Evolutionary conservation across 2,329 filamentous ascomycete species (phyloP), one percentile per base, ranked within the genome.

Genomic region (Aquanectria penicillioides): DNA sequence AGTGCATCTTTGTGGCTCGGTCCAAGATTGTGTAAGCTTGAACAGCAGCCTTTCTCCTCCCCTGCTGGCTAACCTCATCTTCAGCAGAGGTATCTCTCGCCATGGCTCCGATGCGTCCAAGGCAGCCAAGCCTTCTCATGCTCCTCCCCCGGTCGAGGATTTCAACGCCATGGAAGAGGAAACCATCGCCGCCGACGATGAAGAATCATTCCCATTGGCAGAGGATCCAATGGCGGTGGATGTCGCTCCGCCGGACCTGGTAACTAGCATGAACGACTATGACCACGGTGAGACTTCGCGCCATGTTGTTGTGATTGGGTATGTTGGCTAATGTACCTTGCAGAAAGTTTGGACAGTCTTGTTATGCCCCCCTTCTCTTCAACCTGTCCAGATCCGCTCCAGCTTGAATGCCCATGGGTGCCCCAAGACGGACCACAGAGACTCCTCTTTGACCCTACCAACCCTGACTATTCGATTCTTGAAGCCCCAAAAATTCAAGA

Each of bases 381-480:
- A 22, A 23, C 34, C 9, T 55, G 20, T 17, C 38, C 25, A 23
- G 17, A 46, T 15, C 15, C 31, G 46, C 6, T 17, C 18, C 1
- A 29, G 5, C 18, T 50, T 10, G 36, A 40, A 1, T 40, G 22
- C 36, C 47, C 43, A 23, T 58, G 55, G 40, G 12, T 22, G 9
- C 48, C 41, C 6, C 33, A 37, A 23, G 22, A 41, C 10, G 25
- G n/a, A n/a, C 12, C 15, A 20, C 23, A 46, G 17, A 17, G 31
- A 18, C 11, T 22, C 3, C 51, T 56, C 25, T 9, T 43, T 34
- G 17, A 34, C 48, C 4, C 41, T 51, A 22, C 66, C 2, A 67
- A 69, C 20, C 62, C 67, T 0, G 67, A 69, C 9, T 69, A 69
- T 23, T 54, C 60, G 2, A 68, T 72, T 4, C 58, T 71, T 2